These are phyloP conservation scores for Aspergillus bridgeri DNA, from an alignment of 495 filamentous ascomycete genomes.

Conservation along the genomic window DNA sequence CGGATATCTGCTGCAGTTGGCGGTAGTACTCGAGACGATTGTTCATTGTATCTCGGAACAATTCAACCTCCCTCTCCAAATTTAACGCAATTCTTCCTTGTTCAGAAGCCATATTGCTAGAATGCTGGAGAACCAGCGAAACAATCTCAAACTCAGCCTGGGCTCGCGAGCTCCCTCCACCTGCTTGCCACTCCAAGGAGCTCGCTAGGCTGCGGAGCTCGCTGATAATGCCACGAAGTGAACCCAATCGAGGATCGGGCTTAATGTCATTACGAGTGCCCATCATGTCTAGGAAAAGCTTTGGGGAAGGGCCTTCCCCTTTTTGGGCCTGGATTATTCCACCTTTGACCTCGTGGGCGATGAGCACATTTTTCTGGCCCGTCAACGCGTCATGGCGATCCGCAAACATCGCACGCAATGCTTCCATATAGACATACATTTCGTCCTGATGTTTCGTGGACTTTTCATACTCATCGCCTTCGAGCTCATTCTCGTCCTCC, in stretches of 20 bases:
- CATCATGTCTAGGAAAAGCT: constrained; percentile 62
- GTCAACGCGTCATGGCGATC: constrained; percentile 75
- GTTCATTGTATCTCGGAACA: constrained; percentile 76
- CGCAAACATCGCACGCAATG: constrained; percentile 67
- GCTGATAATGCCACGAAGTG: constrained; percentile 64
- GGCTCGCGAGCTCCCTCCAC: constrained; percentile 60
- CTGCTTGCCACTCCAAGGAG: constrained; percentile 58
- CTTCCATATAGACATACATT: constrained; percentile 79
- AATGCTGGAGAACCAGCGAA: constrained; percentile 49
- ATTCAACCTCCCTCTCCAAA: constrained; percentile 69
- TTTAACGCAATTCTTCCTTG: constrained; percentile 60
- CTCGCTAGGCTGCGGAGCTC: constrained; percentile 62
- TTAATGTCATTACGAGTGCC: constrained; percentile 52
- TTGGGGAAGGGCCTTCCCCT: constrained; percentile 67
- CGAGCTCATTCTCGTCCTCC: constrained; percentile 64
- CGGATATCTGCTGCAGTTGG: constrained; percentile 83
- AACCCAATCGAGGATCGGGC: constrained; percentile 54
- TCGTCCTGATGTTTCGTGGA: constrained; percentile 84
- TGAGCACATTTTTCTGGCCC: constrained; percentile 71
- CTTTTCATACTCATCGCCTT: constrained; percentile 84
- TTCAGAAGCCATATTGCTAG: constrained; percentile 57
- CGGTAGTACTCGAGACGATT: constrained; percentile 81
- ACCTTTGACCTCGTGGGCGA: constrained; percentile 67
- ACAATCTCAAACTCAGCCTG: constrained; percentile 61
- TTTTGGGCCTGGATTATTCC: constrained; percentile 56